Evolutionary conservation across 2,329 filamentous ascomycete species (phyloP).

Genomic region (Curvularia verruculosa): DNA sequence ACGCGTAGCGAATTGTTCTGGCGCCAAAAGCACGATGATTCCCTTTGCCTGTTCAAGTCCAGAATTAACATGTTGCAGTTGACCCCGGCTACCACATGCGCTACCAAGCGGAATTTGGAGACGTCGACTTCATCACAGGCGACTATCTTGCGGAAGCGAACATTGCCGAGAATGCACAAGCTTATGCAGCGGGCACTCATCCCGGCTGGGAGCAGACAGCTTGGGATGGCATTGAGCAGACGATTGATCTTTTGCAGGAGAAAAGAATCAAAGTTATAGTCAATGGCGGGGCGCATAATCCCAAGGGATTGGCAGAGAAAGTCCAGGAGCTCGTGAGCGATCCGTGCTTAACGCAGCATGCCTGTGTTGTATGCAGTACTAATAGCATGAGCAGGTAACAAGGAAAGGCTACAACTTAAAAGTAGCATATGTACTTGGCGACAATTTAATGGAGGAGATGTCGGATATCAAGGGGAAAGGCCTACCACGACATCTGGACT

Average conservation of each 20-base stretch:
- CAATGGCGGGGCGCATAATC: slow-evolving; percentile 64
- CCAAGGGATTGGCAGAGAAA: slow-evolving; percentile 58
- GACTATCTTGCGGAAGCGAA: background rate
- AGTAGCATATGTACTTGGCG: slow-evolving; percentile 54
- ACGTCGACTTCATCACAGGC: background rate
- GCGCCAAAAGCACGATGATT: background rate
- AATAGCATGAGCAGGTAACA: slow-evolving; percentile 32
- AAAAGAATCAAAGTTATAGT: slow-evolving; percentile 61
- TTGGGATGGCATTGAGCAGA: slow-evolving; percentile 57
- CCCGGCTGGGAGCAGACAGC: slow-evolving; percentile 48
- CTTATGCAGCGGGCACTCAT: background rate
- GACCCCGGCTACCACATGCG: background rate
- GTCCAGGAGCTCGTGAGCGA: slow-evolving; percentile 48
- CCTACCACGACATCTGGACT: slow-evolving; percentile 51
- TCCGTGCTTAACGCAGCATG: background rate
- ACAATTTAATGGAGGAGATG: slow-evolving; percentile 51
- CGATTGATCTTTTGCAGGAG: slow-evolving; percentile 51
- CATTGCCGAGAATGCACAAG: background rate
- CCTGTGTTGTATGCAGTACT: background rate
- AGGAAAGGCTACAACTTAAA: slow-evolving; percentile 48
- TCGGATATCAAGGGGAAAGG: slow-evolving; percentile 41
- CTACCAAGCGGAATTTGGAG: background rate
- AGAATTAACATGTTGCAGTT: background rate
- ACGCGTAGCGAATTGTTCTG: background rate
- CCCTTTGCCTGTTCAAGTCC: background rate